Evolutionary conservation across 2,329 filamentous ascomycete genomes (phyloP), one percentile per base, ranked within the genome.

Genomic region (Cytospora leucostoma): DNA sequence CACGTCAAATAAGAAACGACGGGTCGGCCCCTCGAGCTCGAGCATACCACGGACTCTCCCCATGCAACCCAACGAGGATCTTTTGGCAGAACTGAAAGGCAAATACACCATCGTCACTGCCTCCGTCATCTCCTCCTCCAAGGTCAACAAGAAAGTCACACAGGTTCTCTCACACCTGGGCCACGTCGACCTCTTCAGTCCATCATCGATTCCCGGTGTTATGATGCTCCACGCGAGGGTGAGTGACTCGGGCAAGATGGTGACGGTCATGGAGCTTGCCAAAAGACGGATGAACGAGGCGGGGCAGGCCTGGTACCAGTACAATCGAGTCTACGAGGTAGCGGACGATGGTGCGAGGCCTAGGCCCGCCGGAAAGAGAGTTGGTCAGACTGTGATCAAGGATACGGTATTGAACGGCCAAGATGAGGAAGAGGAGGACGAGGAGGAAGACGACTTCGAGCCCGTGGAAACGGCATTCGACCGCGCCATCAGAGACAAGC

Each of bases 201-300:
- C 63, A 58, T 52, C 61, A 38, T 65, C 71, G n/a, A 67, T 69
- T 1, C 72, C 71, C 0, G 72, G 74, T 11, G 70, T 79, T 15
- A 78, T 78, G n/a, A 71, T 87, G 47, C 73, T 87, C 19, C 78
- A 84, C 68, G 81, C 83, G 37, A 80, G 80, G 21, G 76, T 81
- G 0, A 65, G 72, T 11, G 81, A 85, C 3, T 80, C 84, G 1
- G 80, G 80, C 74, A 93, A 92, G 74, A 78, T 91, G 69, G 84
- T 91, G 68, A 88, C 84, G 4, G 82, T 92, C 53, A 81, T 82
- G 52, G 89, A 92, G 74, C 86, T 90, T 44, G 81, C 80, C 62
- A 88, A 89, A 73, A 77, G 82, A 47, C 77, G 85, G 54, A 74
- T 89, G 59, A 75, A 70, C 37, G 78, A 80, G 57, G 74, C 77